phyloP scores from a whole-genome alignment of 2,329 filamentous ascomycete species.

The Aspergillus transmontanensis region DNA sequence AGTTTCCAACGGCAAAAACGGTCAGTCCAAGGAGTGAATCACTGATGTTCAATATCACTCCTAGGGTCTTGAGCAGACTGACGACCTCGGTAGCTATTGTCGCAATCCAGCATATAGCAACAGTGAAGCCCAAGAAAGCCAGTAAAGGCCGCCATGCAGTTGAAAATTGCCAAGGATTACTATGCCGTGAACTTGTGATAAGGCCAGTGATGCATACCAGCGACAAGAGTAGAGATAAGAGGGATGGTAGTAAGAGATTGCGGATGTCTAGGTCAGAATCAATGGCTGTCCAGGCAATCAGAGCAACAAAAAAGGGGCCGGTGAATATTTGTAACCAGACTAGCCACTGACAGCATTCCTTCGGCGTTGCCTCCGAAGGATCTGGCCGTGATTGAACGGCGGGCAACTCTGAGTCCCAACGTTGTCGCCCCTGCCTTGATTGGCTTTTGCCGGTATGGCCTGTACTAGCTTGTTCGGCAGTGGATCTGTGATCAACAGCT shows the following conservation, averaged over 20 bases:
- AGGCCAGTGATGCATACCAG: conserved; percentile 67
- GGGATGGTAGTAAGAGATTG: conserved; percentile 58
- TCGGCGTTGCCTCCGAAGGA: conserved; percentile 32
- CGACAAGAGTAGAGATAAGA: conserved; percentile 70
- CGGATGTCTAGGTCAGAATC: conserved; percentile 57
- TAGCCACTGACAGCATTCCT: conserved; percentile 89
- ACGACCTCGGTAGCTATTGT: conserved; percentile 96
- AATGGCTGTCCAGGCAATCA: conserved; percentile 66
- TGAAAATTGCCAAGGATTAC: conserved; percentile 59
- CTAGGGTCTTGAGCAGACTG: conserved; percentile 87
- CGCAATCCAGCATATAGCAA: conserved; percentile 94
- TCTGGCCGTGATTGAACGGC: conserved; percentile 27
- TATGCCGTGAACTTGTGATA: conserved; percentile 62
- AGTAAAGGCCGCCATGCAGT: conserved; percentile 74
- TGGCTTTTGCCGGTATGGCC: conserved; percentile 23
- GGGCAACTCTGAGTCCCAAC: conserved; percentile 45
- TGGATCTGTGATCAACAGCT: conserved; percentile 20
- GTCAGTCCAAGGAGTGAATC: conserved; percentile 94
- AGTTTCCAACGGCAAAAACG: conserved; percentile 95
- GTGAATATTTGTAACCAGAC: conserved; percentile 82
- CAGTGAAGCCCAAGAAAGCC: conserved; percentile 86
- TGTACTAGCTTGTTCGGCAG: conserved; percentile 8
- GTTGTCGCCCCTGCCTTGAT: conserved; percentile 16
- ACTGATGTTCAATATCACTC: conserved; percentile 87
- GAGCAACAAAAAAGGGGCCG: conserved; percentile 78